phyloP scores from a whole-genome alignment of 768 basidiomycete genomes.

The Austroboletus eburneus region DNA sequence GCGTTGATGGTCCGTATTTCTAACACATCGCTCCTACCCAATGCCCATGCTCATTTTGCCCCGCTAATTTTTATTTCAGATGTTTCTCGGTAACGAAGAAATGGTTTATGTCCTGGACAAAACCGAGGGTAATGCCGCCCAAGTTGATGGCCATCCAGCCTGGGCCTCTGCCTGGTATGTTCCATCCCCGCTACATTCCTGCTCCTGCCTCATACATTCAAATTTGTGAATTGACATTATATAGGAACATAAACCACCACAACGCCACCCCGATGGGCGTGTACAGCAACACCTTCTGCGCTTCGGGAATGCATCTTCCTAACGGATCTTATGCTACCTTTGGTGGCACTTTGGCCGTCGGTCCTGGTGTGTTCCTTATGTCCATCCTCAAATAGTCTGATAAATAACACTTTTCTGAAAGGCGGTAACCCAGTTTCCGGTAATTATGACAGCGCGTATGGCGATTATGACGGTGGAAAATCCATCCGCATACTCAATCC shows the following conservation, averaged over 20 bases:
- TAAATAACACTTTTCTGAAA: conserved; percentile 29
- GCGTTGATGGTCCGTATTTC: conserved; percentile 46
- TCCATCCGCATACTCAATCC: conserved; percentile 79
- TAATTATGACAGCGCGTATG: conserved; percentile 56
- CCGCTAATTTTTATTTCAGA: conserved; percentile 34
- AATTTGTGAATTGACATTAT: conserved; percentile 29
- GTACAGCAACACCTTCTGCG: conserved; percentile 69
- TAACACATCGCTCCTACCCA: not conserved
- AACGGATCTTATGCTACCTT: conserved; percentile 72
- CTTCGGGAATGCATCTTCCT: conserved; percentile 76
- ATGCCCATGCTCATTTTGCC: not conserved
- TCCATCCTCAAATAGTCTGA: conserved; percentile 5
- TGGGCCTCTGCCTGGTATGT: conserved; percentile 65
- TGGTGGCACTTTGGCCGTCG: conserved; percentile 71
- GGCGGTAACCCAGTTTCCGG: conserved; percentile 26
- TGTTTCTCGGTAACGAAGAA: conserved; percentile 74
- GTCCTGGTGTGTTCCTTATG: conserved; percentile 36
- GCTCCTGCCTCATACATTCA: not conserved
- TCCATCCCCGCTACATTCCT: not conserved
- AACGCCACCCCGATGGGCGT: conserved; percentile 33
- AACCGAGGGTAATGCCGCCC: conserved; percentile 66
- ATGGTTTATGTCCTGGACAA: conserved; percentile 92
- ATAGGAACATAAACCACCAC: conserved; percentile 19
- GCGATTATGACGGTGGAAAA: conserved; percentile 76
- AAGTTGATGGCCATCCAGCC: conserved; percentile 65